Base-by-base conservation (phyloP, 441 rosid species). In the Rhodomyrtus psidioides region DNA sequence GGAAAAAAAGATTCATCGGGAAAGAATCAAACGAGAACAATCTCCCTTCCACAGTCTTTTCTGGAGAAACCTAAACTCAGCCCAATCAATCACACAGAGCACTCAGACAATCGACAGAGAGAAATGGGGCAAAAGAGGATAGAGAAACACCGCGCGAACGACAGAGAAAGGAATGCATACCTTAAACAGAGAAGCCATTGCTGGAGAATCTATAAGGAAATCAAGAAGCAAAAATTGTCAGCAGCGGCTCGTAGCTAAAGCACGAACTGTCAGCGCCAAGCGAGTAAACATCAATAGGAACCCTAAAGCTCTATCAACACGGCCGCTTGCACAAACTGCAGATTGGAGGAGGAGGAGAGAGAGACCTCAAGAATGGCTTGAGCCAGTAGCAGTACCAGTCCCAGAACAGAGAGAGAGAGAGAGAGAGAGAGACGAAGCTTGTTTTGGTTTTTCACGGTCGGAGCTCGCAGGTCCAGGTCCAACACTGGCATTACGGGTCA, bases 111-210 rank as follows among this genome's bases (percentile, higher is more conserved):
- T 26, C 28, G 28, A 26, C 28, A 5, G 62, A n/a, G 16, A 57
- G 62, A 26, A 57, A 26, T 26, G 14, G 27, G 30, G 28, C n/a
- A 24, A 56, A 24, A 56, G 59, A n/a, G n/a, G 6, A 56, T 9
- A 56, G 2, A 5, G 28, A 5, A 26, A 70, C 51, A 44, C 79
- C 51, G 2, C 49, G 15, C n/a, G 3, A 70, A 21, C 23, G 79
- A 51, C 53, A 19, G 9, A 75, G 82, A 26, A 51, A 55, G 8
- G 7, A 4, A 19, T 75, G 56, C 57, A 83, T 89, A 95, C 99
- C 98, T 96, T 96, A 92, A 96, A 96, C 84, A 96, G 91, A 30
- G 93, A 93, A 90, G 98, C 98, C 98, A 96, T 96, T 55, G 81
- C 83, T 19, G 7, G 24, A 54, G 26, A 54, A 49, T 14, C 19